These are phyloP conservation scores for Oryza brachyantha DNA, from an alignment of 176 grass and related monocot species.

Conservation along the genomic window DNA sequence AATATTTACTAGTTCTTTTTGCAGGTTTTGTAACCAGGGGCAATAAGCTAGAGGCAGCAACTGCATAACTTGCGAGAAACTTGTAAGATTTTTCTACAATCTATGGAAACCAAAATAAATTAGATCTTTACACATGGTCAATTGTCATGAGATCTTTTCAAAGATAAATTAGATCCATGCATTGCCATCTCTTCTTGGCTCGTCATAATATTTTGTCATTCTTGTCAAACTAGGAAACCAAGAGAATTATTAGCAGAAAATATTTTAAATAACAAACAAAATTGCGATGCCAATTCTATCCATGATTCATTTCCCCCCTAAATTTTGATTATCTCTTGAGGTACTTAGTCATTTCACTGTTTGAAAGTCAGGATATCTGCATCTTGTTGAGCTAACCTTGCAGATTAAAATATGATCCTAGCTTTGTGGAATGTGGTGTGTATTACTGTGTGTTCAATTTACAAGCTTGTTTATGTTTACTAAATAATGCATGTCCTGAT, in stretches of 20 bases:
- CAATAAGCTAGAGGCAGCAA: constrained; percentile 57
- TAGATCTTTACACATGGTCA: background rate
- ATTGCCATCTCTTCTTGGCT: background rate
- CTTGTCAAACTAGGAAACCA: background rate
- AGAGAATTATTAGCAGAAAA: background rate
- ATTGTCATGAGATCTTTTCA: background rate
- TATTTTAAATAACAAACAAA: background rate
- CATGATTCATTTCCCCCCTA: background rate
- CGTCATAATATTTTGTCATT: background rate
- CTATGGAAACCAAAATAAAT: background rate
- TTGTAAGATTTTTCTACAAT: constrained; percentile 28
- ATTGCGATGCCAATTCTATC: too few relatives aligned
- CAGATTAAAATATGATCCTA: background rate
- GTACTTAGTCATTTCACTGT: background rate
- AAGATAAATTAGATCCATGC: background rate
- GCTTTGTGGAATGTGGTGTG: background rate
- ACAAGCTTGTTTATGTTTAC: constrained; percentile 1
- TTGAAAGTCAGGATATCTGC: background rate
- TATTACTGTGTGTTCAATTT: background rate
- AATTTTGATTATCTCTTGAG: background rate
- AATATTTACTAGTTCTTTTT: constrained; percentile 6
- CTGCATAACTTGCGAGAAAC: constrained; percentile 56
- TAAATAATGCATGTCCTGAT: background rate
- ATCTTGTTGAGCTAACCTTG: background rate
- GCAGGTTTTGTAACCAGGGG: constrained; percentile 44